A percentile compares a stretch with the other conserved stretches of the same genome.
Evolutionary conservation across 139 green algal species (phyloP).

Genomic region (Volvox africanus): DNA sequence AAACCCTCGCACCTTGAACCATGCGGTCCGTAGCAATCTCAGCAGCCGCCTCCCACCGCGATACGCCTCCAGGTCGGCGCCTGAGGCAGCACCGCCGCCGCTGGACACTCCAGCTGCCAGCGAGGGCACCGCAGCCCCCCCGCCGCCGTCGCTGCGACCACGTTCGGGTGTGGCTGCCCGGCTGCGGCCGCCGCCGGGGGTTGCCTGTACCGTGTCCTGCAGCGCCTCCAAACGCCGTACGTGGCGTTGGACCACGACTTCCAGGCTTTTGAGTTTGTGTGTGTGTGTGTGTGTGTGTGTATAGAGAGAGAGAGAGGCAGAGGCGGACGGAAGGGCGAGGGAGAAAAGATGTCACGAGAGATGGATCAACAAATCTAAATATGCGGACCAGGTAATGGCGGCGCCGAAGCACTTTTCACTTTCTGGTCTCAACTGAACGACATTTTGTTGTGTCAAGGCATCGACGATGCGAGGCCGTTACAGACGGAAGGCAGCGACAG

Average conservation of each 20-base stretch:
- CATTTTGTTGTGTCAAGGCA: too few species aligned
- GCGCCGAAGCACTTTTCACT: too few species aligned
- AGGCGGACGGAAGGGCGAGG: not conserved
- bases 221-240: not conserved
- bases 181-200: not conserved
- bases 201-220: not conserved
- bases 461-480: too few species aligned
- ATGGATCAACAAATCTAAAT: too few species aligned
- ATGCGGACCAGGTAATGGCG: too few species aligned
- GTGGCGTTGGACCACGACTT: not conserved
- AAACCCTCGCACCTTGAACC: conserved; percentile 33
- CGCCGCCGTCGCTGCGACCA: not conserved
- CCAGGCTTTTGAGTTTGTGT: not conserved
- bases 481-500: too few species aligned
- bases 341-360: not conserved
- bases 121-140: not conserved
- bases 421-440: too few species aligned
- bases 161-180: not conserved
- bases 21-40: conserved; percentile 18
- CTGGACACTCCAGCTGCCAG: not conserved
- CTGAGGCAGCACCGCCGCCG: not conserved
- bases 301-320: too few species aligned
- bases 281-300: too few species aligned
- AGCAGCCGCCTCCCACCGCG: conserved; percentile 25
- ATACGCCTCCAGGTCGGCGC: not conserved